Percentiles rank a stretch among this genome's conserved stretches.
Evolutionary conservation across 78 protist species (phyloP).

Genomic region (Dictyostelium capitatum): DNA sequence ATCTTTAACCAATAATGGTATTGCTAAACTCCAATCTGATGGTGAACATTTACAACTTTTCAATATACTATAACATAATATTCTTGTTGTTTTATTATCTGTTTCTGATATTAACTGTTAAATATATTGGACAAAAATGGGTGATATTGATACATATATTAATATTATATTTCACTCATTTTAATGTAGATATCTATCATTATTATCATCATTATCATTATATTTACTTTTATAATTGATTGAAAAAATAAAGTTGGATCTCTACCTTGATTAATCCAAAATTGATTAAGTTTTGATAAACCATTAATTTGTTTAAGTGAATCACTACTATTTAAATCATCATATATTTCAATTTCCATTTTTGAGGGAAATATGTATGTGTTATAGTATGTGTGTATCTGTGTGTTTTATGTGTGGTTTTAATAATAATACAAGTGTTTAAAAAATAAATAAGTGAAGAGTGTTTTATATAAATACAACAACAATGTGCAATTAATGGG

Average conservation of each 20-base stretch:
- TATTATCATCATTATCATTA: background rate
- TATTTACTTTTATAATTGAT: constrained; percentile 52
- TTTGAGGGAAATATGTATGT: background rate
- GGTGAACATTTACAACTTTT: constrained; percentile 47
- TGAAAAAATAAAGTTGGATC: constrained; percentile 71
- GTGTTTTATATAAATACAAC: too few species aligned
- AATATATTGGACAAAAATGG: too few species aligned
- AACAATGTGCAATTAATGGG: too few species aligned
- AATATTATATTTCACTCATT: too few species aligned
- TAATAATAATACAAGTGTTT: background rate
- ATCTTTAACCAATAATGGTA: constrained; percentile 66
- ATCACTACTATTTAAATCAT: constrained; percentile 71
- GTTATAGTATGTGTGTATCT: too few species aligned
- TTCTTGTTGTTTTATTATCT: constrained; percentile 75
- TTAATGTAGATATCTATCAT: background rate
- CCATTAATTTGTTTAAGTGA: constrained; percentile 59
- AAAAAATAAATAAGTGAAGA: background rate
- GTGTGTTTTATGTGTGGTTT: background rate
- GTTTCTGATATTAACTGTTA: constrained; percentile 49
- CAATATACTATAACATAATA: constrained; percentile 54
- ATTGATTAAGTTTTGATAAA: constrained; percentile 52
- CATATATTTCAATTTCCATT: constrained; percentile 72
- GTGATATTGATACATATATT: too few species aligned
- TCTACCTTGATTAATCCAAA: constrained; percentile 77
- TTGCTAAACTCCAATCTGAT: constrained; percentile 55